These are phyloP conservation scores for Globisporangium polare DNA, from an alignment of 352 stramenopile species.

Conservation along the genomic window DNA sequence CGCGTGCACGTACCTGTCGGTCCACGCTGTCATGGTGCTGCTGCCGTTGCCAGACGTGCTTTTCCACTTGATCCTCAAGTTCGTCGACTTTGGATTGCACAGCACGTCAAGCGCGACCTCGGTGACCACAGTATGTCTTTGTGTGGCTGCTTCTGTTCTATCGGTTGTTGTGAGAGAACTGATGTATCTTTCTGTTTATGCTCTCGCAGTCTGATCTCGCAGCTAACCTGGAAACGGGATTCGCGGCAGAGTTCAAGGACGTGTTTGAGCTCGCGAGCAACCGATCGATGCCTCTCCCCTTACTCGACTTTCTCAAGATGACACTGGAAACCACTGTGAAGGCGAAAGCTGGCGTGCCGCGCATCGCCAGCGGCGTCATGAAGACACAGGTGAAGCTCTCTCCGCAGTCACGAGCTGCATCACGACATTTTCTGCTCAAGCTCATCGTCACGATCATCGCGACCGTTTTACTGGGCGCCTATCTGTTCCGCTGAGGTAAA, in stretches of 20 bases:
- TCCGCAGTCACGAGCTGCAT: constrained; percentile 35
- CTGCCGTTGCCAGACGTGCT: constrained; percentile 71
- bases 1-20: constrained; percentile 52
- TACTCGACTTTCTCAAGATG: constrained; percentile 42
- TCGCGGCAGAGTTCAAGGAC: constrained; percentile 68
- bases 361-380: constrained; percentile 42
- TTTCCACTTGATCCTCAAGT: constrained; percentile 49
- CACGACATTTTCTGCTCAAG: constrained; percentile 71
- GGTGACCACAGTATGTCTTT: constrained; percentile 37
- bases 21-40: constrained; percentile 63
- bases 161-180: constrained; percentile 5
- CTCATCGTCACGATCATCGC: constrained; percentile 54
- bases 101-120: constrained; percentile 26
- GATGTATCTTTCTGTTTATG: background rate
- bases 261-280: constrained; percentile 65
- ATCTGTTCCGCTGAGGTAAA: constrained; percentile 32
- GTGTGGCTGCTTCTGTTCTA: background rate
- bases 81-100: constrained; percentile 62
- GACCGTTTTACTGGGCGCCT: constrained; percentile 49
- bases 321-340: constrained; percentile 30
- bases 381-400: constrained; percentile 45
- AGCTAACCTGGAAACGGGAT: constrained; percentile 40
- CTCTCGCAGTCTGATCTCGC: constrained; percentile 38
- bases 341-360: constrained; percentile 12
- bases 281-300: constrained; percentile 37